phyloP scores from a whole-genome alignment of 768 basidiomycete species.

The Mycena latifolia region DNA sequence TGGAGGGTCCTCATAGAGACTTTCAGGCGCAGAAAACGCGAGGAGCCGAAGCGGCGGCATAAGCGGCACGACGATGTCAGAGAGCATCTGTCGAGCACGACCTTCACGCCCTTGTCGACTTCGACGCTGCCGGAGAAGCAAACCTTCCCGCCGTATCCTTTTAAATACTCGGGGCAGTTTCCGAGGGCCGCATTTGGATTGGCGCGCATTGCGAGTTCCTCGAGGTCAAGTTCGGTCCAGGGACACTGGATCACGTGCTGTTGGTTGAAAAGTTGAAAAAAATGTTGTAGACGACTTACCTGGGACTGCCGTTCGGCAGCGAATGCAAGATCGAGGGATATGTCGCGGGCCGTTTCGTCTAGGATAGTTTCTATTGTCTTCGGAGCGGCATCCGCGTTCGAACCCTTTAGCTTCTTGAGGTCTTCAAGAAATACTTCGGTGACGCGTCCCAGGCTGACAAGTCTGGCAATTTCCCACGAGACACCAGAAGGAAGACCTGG shows the following conservation, averaged over 20 bases:
- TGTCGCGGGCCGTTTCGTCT: slow-evolving; percentile 4
- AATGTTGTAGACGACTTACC: slow-evolving; percentile 35
- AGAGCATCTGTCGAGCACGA: slow-evolving; percentile 61
- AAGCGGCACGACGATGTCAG: slow-evolving; percentile 70
- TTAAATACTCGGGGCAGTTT: slow-evolving; percentile 48
- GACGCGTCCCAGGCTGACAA: slow-evolving; percentile 48
- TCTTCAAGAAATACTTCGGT: slow-evolving; percentile 43
- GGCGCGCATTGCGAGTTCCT: slow-evolving; percentile 54
- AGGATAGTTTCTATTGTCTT: slow-evolving; percentile 34
- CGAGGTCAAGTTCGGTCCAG: slow-evolving; percentile 72
- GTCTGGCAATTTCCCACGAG: slow-evolving; percentile 66
- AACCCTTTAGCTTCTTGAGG: slow-evolving; percentile 46
- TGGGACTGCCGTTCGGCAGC: slow-evolving; percentile 25
- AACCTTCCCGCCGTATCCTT: slow-evolving; percentile 65
- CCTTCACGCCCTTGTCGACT: slow-evolving; percentile 29
- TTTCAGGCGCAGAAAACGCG: slow-evolving; percentile 64
- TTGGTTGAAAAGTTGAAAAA: neutral
- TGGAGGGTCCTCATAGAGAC: slow-evolving; percentile 50
- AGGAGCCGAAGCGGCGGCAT: slow-evolving; percentile 71
- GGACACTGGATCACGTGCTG: slow-evolving; percentile 57
- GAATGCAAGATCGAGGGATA: slow-evolving; percentile 1
- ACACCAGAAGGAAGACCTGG: slow-evolving; percentile 53
- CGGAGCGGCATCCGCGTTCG: slow-evolving; percentile 50
- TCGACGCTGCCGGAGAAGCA: slow-evolving; percentile 58
- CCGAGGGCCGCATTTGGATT: slow-evolving; percentile 57